Base-by-base conservation (phyloP, 352 stramenopile species). In the Lagenidium sp. region DNA sequence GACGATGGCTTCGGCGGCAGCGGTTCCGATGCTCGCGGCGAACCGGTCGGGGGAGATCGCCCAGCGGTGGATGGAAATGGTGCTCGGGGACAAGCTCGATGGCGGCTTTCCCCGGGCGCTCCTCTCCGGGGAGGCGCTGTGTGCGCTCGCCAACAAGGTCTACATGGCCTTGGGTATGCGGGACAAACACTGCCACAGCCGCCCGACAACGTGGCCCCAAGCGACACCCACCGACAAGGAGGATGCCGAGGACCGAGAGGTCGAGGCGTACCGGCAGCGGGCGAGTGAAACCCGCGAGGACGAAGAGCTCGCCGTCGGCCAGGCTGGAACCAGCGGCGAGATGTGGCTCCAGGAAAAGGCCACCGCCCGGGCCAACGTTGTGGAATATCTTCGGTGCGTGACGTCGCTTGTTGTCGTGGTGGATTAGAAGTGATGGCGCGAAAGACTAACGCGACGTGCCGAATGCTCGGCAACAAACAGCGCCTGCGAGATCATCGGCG, bases 1-100 rank as follows among this genome's bases (percentile, higher is more conserved):
- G 34, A 21, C 34, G 13, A 39, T 39, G 34, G 12, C 16, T 20
- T 21, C 16, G 34, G 12, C 8, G 34, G 12, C 34, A 18, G 34
- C 34, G 12, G 16, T 32, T 15, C 15, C 28, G 28, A 8, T 8
- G 15, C 28, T 55, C 46, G 37, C 36, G 16, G 50, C 43, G 5
- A 47, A 62, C 31, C 41, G 68, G 44, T 73, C 73, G 46, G 63
- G 68, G 38, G 74, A 85, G 44, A 82, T 91, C 55, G 78, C 82
- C 30, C 70, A 73, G 44, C 73, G 78, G 36, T 94, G 81, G 81
- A 85, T 94, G 53, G 81, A 90, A 47, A 91, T 94, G 81, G 79
- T 94, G 45, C 67, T 91, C 16, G 74, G 75, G 30, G 78, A 91
- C 37, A 88, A 86, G 56, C 72, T 85, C 26, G 25, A 49, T 20